Evolutionary conservation across 2,329 filamentous ascomycete genomes (phyloP), one percentile per base, ranked within the genome.

Genomic region (Davidsoniella virescens): DNA sequence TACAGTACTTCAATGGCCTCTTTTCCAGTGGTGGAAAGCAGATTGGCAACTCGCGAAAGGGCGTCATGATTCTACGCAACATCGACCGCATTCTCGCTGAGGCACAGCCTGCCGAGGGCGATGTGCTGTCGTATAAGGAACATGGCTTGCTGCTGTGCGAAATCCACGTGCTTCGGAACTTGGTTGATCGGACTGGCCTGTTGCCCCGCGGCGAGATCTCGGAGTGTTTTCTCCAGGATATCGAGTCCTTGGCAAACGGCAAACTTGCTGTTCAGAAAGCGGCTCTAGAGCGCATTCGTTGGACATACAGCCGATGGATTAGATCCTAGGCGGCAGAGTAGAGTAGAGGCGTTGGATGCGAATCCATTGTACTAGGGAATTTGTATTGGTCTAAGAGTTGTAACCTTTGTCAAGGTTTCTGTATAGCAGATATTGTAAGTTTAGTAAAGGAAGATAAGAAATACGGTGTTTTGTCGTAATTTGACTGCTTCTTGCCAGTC

Each of bases 131-230:
- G 1, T 95, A 94, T 69, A 93, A 90, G 64, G 87, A 96, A 58
- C 87, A 94, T 58, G 92, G 92, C 1, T 68, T 95, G 53, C 68
- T 98, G 40, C 71, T 98, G 4, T 94, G 87, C 62, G 90, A 98
- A 62, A 82, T 90, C 3, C 87, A 96, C 58, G 73, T 87, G 26
- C 69, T 98, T 48, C 77, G 87, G 43, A 76, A 76, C 57, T 73
- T 83, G 42, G 82, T 82, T 2, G 70, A 70, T 47, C 37, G 47
- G 23, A 61, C 64, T 12, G 56, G 57, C 20, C 70, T 67, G 18
- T 66, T 87, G 39, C 75, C 96, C 56, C 87, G 87, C 0, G 71
- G 75, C 1, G 76, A 84, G 41, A 75, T 93, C 10, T 80, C 82
- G 59, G 78, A 80, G 58, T 88, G 95, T 58, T 95, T 98, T 59